Conservation (phyloP, 805 yeast species). For the Teunomyces pallodes region DNA sequence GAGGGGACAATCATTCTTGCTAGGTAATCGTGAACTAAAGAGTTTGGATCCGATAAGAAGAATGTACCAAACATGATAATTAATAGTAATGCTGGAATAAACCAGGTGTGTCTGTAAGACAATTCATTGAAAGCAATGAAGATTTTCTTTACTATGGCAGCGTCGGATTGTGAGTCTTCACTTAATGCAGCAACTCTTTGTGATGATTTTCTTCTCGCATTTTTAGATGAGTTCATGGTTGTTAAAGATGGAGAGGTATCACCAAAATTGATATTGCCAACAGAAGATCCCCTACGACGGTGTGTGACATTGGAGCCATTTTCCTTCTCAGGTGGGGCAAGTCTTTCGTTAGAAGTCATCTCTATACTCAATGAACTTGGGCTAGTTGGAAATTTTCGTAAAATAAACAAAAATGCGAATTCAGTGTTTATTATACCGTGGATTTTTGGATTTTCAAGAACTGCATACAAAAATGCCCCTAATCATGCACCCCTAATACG, state of each 20-base stretch:
- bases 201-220: constrained; percentile 33
- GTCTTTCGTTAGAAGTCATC: constrained; percentile 3
- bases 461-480: not conserved
- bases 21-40: constrained; percentile 54
- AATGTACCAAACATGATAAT: constrained; percentile 41
- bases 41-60: constrained; percentile 54
- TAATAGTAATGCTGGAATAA: constrained; percentile 57
- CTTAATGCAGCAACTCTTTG: constrained; percentile 32
- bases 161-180: constrained; percentile 35
- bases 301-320: constrained; percentile 4
- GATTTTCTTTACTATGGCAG: constrained; percentile 55
- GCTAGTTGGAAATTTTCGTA: not conserved
- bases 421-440: not conserved
- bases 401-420: not conserved
- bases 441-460: not conserved
- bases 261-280: constrained; percentile 74
- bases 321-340: constrained; percentile 4
- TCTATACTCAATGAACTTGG: not conserved
- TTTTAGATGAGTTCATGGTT: constrained; percentile 55
- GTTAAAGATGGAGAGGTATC: constrained; percentile 69
- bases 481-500: not conserved
- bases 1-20: constrained; percentile 64
- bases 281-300: constrained; percentile 60
- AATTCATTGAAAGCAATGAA: constrained; percentile 59
- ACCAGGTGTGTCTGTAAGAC: constrained; percentile 65